Evolutionary conservation across 805 yeast species (phyloP).

Genomic region (Debaryomyces tyrocola): DNA sequence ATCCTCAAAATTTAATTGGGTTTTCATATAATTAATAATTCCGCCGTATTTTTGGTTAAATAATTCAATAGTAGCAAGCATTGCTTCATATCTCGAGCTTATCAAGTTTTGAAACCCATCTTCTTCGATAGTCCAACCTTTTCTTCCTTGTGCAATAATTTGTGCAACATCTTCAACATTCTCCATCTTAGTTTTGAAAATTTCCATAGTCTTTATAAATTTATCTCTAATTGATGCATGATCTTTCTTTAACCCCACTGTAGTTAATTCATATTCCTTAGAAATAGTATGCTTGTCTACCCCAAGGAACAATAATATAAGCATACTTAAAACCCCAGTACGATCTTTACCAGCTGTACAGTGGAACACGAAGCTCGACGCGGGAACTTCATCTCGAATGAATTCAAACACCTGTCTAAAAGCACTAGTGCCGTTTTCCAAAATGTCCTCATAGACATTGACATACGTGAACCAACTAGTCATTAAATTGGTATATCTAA

Average conservation of each 20-base stretch:
- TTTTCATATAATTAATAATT: constrained; percentile 46
- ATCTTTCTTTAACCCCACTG: constrained; percentile 59
- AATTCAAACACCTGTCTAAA: constrained; percentile 53
- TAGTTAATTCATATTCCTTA: constrained; percentile 75
- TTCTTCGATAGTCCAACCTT: constrained; percentile 40
- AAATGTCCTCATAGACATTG: constrained; percentile 59
- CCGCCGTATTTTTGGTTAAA: constrained; percentile 56
- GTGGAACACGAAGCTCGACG: constrained; percentile 54
- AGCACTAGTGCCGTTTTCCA: constrained; percentile 48
- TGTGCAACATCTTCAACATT: constrained; percentile 19
- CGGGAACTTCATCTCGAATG: constrained; percentile 50
- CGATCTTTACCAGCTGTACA: constrained; percentile 89
- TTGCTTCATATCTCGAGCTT: constrained; percentile 66
- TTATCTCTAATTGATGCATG: constrained; percentile 36
- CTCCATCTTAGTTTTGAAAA: constrained; percentile 25
- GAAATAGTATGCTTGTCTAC: constrained; percentile 67
- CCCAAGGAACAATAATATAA: constrained; percentile 61
- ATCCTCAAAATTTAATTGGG: constrained; percentile 42
- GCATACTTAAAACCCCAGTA: constrained; percentile 73
- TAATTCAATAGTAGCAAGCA: constrained; percentile 61
- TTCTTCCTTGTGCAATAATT: constrained; percentile 35
- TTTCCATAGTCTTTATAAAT: constrained; percentile 32
- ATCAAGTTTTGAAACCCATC: constrained; percentile 62
- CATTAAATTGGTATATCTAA: constrained; percentile 52
- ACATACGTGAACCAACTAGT: constrained; percentile 64